A percentile compares a stretch with the other conserved stretches of the same genome.
Evolutionary conservation across 306 rosid genomes (phyloP).

Genomic region (Vigna angularis): DNA sequence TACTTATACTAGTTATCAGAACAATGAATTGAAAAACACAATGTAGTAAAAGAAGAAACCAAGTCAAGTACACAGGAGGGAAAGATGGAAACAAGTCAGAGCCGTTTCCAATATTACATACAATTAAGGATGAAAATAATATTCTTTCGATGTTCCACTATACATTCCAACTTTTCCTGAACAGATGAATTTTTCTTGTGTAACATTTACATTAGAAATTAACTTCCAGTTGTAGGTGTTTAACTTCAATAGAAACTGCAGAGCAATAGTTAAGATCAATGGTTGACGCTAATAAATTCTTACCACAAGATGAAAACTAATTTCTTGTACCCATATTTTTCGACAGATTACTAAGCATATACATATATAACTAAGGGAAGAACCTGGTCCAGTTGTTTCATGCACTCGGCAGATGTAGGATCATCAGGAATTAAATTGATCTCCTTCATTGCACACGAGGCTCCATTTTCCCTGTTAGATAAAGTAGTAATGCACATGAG

Average conservation of each 20-base stretch:
- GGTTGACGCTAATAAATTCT: neutral
- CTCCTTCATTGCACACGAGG: conserved; percentile 89
- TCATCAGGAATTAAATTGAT: conserved; percentile 78
- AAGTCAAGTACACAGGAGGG: neutral
- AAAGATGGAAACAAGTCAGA: neutral
- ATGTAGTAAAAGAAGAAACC: neutral
- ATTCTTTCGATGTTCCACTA: neutral
- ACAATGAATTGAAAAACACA: neutral
- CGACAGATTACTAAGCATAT: neutral
- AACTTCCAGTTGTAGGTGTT: neutral
- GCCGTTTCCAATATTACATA: neutral
- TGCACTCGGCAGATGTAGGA: conserved; percentile 69
- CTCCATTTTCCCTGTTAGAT: conserved; percentile 72
- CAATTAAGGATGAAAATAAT: neutral
- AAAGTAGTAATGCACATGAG: conserved; percentile 4
- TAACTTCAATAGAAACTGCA: neutral
- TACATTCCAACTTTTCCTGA: neutral
- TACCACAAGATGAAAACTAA: conserved; percentile 1
- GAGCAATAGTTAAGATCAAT: neutral
- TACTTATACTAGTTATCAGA: conserved; percentile 4
- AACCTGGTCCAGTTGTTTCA: conserved; percentile 85
- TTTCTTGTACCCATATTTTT: neutral
- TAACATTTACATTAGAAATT: neutral
- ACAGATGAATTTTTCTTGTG: neutral
- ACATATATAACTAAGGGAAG: conserved; percentile 26